Base-by-base conservation (phyloP, 768 basidiomycete genomes). In the Panaeolus papilionaceus region DNA sequence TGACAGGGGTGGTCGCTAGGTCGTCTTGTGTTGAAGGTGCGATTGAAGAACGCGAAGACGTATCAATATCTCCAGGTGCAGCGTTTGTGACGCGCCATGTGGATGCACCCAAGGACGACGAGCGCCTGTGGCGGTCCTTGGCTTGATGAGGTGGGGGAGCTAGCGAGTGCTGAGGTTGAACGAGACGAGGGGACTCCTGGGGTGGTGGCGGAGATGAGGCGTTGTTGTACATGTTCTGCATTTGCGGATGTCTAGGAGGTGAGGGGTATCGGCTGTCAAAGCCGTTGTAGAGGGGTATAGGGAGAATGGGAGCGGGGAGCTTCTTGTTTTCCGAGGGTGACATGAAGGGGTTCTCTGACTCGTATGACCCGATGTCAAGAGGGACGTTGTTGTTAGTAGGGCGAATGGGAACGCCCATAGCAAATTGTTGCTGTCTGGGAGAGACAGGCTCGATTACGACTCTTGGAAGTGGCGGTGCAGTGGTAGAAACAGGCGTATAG, bases 1-100 rank as follows among this genome's bases (percentile, higher is more conserved):
- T 83, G 42, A 84, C 79, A 12, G 86, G 83, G 38, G 79, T 81
- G 61, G 65, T 20, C 54, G 75, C 63, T 64, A 66, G 37, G 47
- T 70, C 62, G 68, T 62, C 64, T 69, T 72, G 62, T 70, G 69
- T 37, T 62, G 68, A 47, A 51, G 76, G 70, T 9, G 70, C 73
- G 40, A 75, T 66, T 14, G 75, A 72, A n/a, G 71, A 61, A 9
- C 68, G 26, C 0, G 73, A 71, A 7, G 71, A 71, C 28, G 64
- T 61, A 23, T 69, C 49, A 33, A 70, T 68, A 26, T 74, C 75
- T 16, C 71, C 68, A 16, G 74, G 74, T 14, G 67, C 42, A 9
- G 65, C 68, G 63, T 76, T 76, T 20, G 74, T 75, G 47, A 75
- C 72, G 23, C 73, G 72, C 76, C 73, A 75, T 39, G 66, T 71